Conservation (phyloP, 306 rosid species). For the Inga leiocalycina region DNA sequence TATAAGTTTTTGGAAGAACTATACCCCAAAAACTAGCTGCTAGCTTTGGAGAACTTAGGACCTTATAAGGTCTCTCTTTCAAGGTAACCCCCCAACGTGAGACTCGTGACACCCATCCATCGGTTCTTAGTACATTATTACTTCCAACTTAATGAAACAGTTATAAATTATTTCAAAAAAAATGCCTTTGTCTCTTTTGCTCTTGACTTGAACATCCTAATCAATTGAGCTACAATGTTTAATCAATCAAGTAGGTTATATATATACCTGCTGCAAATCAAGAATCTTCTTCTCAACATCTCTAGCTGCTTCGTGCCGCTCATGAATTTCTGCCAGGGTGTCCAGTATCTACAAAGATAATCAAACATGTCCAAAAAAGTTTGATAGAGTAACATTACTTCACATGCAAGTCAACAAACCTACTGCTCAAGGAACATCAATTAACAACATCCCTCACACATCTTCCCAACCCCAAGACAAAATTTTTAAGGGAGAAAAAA, state of each 20-base stretch:
- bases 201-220: background rate
- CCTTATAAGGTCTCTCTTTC: no score
- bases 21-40: no score
- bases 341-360: slow-evolving; percentile 72
- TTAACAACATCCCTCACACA: background rate
- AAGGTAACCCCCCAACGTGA: no score
- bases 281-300: slow-evolving; percentile 91
- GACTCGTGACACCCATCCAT: no score
- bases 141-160: background rate
- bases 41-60: no score
- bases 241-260: slow-evolving; percentile 15
- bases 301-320: slow-evolving; percentile 91
- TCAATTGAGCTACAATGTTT: background rate
- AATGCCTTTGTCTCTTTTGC: background rate
- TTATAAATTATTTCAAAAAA: no score
- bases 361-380: slow-evolving; percentile 16
- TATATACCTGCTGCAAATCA: slow-evolving; percentile 81
- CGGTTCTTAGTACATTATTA: background rate
- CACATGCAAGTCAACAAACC: slow-evolving; percentile 10
- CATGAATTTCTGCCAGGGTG: slow-evolving; percentile 93
- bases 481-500: no score
- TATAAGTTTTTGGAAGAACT: no score
- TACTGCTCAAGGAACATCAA: slow-evolving; percentile 3
- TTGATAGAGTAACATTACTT: background rate
- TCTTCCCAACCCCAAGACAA: background rate